phyloP scores from a whole-genome alignment of 2,329 filamentous ascomycete species.

The Curvularia verruculosa region DNA sequence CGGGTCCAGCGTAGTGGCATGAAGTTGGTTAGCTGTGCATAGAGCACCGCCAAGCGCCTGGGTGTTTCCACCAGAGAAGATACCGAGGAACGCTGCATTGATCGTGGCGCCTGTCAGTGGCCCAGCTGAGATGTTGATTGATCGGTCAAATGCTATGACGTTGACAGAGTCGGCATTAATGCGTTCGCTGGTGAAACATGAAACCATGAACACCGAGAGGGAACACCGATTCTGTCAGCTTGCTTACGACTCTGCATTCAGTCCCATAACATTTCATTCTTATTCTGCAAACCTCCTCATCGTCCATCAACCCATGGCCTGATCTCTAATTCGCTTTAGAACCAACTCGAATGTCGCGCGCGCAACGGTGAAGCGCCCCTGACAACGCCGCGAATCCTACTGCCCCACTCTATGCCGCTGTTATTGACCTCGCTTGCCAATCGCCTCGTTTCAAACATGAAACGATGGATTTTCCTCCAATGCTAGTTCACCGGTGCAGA shows the following conservation, averaged over 20 bases:
- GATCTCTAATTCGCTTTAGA: background rate
- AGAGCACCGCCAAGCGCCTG: slow-evolving; percentile 29
- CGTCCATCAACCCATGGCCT: background rate
- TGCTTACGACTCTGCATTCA: background rate
- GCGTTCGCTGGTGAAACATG: background rate
- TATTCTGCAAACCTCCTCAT: background rate
- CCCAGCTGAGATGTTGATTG: slow-evolving; percentile 8
- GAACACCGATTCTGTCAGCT: background rate
- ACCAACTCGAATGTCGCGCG: slow-evolving; percentile 11
- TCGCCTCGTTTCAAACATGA: slow-evolving; percentile 29
- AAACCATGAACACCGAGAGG: background rate
- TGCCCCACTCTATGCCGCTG: slow-evolving; percentile 6
- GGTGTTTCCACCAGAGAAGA: slow-evolving; percentile 29
- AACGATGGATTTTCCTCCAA: slow-evolving; percentile 30
- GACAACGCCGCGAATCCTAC: background rate
- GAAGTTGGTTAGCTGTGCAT: slow-evolving; percentile 27
- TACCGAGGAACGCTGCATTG: slow-evolving; percentile 18
- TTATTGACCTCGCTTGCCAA: slow-evolving; percentile 7
- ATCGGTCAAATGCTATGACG: background rate
- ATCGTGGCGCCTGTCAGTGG: slow-evolving; percentile 22
- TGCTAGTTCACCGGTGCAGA: slow-evolving; percentile 16
- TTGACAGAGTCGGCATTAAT: slow-evolving; percentile 7
- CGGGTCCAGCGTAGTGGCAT: slow-evolving; percentile 17
- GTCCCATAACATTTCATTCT: background rate
- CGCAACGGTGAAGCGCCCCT: slow-evolving; percentile 16